Base-by-base conservation (phyloP, 768 basidiomycete species). In the Lepiota brunneoincarnata region DNA sequence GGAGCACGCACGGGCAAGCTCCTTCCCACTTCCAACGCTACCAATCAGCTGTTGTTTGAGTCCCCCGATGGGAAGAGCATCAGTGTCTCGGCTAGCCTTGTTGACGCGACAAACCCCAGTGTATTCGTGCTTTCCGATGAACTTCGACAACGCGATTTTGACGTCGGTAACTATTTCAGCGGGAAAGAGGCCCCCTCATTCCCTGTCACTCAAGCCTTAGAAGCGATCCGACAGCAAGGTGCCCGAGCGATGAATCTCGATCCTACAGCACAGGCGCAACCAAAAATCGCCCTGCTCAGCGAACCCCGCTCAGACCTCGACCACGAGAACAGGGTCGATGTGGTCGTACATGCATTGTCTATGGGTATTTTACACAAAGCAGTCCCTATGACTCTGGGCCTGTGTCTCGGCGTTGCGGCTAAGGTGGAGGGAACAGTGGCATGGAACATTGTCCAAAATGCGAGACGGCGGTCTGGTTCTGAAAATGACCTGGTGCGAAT, bases 51-150 rank as follows among this genome's bases (percentile, higher is more conserved):
- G 28, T 34, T 51, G 2, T 64, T 88, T 36, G 56, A 70, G 26
- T 60, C 79, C n/a, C 47, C 58, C 7, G 52, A 39, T 41, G 46
- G 38, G 40, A 20, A 15, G 23, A 21, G 41, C 2, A 40, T 38
- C 24, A 58, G 51, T 18, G 55, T 80, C 49, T 66, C 64, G 38
- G 76, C 72, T 1, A 86, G 86, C 10, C 73, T 85, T 7, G 77
- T 90, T 11, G 88, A 90, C 61, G 87, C 87, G 1, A 85, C 88
- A 14, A 89, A 90, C 64, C 88, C 88, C 0, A 85, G 82, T 5
- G 79, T 91, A 14, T 83, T 91, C 67, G 73, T 89, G 59, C 51
- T 67, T 31, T 66, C 73, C 3, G 55, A 66, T 0, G 78, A 81
- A 37, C 71, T 89, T 35, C 58, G 63, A 18, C 41, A 57, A 5